Base-by-base conservation (phyloP, 2,329 filamentous ascomycete genomes). In the Pseudodiploospora longispora region DNA sequence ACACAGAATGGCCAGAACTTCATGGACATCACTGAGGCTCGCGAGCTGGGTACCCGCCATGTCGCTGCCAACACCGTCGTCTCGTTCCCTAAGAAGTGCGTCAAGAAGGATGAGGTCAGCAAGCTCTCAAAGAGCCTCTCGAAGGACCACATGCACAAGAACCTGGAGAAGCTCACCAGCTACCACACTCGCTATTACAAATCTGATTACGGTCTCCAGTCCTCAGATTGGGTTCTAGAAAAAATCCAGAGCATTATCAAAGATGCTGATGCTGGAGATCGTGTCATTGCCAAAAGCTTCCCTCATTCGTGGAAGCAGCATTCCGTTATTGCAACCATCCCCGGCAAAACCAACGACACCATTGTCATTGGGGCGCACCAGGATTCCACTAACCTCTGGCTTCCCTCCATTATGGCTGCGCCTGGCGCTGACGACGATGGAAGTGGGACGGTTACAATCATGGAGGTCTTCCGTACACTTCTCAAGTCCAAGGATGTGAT, bases 371-470 rank as follows among this genome's bases (percentile, higher is more conserved):
- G 91, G 42, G 89, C 90, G 1, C 90, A 96, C 64, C 90, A 95
- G 63, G 91, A 97, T 64, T 94, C 87, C 56, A 94, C 95, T 67
- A 97, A 97, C 66, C 74, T 95, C 38, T 95, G 88, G 69, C 67
- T 95, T 9, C 91, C 90, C 1, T 87, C 84, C 3, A 71, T 95
- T 32, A 75, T 96, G 31, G 78, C 85, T 10, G 90, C 91, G 0
- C 91, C 91, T 0, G 91, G 91, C 38, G 90, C 91, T n/a, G 93
- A 97, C 55, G 91, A 97, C 55, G 91, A 96, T 60, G 91, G 90
- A 50, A 89, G 85, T 54, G 89, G 89, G 46, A 93, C 89, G 2
- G 88, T 97, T 19, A 97, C 91, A 7, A 97, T 95, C 54, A 78
- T 97, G 42, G 91, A 98, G 67, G 87, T 89, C 3, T 78, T 98